Conservation (phyloP, 1,139 yeast genomes). For the Zygosaccharomyces sapae region DNA sequence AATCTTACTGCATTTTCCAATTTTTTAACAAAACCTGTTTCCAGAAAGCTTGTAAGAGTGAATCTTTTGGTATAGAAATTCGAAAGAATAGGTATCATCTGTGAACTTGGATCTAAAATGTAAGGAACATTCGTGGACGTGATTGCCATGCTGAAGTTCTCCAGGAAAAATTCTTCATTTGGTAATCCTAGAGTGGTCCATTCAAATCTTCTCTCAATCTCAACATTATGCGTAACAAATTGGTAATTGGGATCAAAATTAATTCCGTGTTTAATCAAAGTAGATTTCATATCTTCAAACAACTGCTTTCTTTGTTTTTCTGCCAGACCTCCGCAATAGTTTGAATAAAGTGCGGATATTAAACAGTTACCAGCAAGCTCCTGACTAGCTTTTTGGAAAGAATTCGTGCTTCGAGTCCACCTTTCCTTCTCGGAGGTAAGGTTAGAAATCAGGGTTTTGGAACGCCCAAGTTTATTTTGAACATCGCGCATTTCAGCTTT, state of each 20-base stretch:
- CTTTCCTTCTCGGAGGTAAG: slow-evolving; percentile 65
- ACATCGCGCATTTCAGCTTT: slow-evolving; percentile 67
- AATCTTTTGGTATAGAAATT: slow-evolving; percentile 40
- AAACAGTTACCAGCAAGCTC: slow-evolving; percentile 62
- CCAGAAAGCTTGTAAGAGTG: slow-evolving; percentile 64
- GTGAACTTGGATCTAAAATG: slow-evolving; percentile 70
- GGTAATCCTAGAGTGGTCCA: slow-evolving; percentile 57
- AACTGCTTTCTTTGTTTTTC: slow-evolving; percentile 47
- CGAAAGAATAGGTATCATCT: slow-evolving; percentile 44
- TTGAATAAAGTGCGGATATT: slow-evolving; percentile 56
- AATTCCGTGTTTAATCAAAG: slow-evolving; percentile 42
- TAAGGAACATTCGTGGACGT: slow-evolving; percentile 46
- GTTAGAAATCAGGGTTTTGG: slow-evolving; percentile 58
- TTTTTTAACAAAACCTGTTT: slow-evolving; percentile 60
- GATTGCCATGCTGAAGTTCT: slow-evolving; percentile 56
- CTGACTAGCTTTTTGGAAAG: slow-evolving; percentile 47
- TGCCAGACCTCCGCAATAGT: slow-evolving; percentile 61
- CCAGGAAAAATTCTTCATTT: slow-evolving; percentile 56
- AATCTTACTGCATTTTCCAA: slow-evolving; percentile 78
- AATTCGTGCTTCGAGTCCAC: slow-evolving; percentile 60
- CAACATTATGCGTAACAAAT: slow-evolving; percentile 41
- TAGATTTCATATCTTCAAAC: slow-evolving; percentile 41
- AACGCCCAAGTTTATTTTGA: slow-evolving; percentile 57
- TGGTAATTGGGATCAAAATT: slow-evolving; percentile 41
- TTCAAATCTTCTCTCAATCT: slow-evolving; percentile 40